Conservation (phyloP, 306 rosid genomes). For the Arachis stenosperma region DNA sequence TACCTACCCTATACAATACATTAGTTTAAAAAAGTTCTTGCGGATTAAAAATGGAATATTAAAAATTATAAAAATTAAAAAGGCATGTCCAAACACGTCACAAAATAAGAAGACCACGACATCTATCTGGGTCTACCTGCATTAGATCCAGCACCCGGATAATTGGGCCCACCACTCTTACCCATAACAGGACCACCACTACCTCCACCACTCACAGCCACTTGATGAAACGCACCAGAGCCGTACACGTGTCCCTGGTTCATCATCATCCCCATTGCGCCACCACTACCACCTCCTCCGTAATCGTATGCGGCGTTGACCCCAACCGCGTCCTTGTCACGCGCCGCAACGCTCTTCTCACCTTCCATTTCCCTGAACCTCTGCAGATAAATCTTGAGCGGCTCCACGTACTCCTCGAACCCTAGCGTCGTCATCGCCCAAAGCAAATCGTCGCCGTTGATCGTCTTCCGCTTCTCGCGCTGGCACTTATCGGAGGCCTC, state of each 20-base stretch:
- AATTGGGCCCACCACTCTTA: conserved; percentile 60
- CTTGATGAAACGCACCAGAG: conserved; percentile 64
- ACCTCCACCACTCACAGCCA: conserved; percentile 43
- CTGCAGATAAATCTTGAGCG: conserved; percentile 75
- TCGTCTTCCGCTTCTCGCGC: conserved; percentile 87
- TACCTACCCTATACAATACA: background rate
- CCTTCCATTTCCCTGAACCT: conserved; percentile 85
- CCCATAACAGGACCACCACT: conserved; percentile 42
- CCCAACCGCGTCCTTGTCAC: conserved; percentile 54
- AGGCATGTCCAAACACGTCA: background rate
- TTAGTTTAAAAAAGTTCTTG: background rate
- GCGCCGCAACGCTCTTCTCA: conserved; percentile 68
- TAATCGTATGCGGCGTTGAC: conserved; percentile 31
- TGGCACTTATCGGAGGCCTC: conserved; percentile 96
- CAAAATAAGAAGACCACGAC: background rate
- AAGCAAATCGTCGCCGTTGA: conserved; percentile 88
- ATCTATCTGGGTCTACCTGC: conserved; percentile 55
- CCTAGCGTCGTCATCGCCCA: conserved; percentile 95
- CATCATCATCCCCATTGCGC: conserved; percentile 52
- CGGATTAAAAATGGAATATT: background rate
- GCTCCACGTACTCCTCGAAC: conserved; percentile 87
- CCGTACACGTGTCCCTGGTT: conserved; percentile 84
- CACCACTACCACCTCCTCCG: conserved; percentile 41
- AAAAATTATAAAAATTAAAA: conserved; percentile 2
- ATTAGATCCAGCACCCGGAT: conserved; percentile 60